phyloP scores from a whole-genome alignment of 2,329 filamentous ascomycete species.

The Akanthomyces lecanii region DNA sequence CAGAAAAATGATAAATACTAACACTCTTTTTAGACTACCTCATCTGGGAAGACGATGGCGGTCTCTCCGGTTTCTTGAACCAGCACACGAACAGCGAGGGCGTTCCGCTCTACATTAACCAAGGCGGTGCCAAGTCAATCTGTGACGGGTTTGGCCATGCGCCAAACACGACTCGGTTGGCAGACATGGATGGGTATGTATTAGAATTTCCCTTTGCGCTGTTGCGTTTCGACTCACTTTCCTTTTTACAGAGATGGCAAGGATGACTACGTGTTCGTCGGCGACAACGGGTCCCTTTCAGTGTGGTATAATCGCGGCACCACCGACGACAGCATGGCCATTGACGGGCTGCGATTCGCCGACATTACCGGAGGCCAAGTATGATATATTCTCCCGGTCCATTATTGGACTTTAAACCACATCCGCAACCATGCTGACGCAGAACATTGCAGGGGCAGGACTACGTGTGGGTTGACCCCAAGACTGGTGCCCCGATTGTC shows the following conservation, averaged over 20 bases:
- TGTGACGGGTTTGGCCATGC: slow-evolving; percentile 15
- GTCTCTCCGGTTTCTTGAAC: slow-evolving; percentile 20
- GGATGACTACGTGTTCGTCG: slow-evolving; percentile 18
- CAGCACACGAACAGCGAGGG: slow-evolving; percentile 19
- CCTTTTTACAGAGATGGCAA: slow-evolving; percentile 13
- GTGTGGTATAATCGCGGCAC: slow-evolving; percentile 21
- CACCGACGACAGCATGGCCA: slow-evolving; percentile 13
- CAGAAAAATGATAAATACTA: neutral
- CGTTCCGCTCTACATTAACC: slow-evolving; percentile 19
- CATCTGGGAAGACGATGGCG: slow-evolving; percentile 19
- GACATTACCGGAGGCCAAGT: slow-evolving; percentile 18
- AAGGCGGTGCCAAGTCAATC: slow-evolving; percentile 18
- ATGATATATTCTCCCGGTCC: neutral
- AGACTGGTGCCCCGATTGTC: slow-evolving; percentile 12
- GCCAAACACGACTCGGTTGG: slow-evolving; percentile 18
- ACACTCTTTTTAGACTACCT: slow-evolving; percentile 18
- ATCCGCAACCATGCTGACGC: neutral
- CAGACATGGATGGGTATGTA: slow-evolving; percentile 21
- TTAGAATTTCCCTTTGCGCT: neutral
- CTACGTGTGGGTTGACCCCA: slow-evolving; percentile 21
- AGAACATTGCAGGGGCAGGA: slow-evolving; percentile 14
- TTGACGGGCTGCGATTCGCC: slow-evolving; percentile 19
- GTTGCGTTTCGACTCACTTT: neutral
- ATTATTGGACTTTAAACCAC: no score
- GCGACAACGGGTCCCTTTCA: slow-evolving; percentile 10